phyloP scores from a whole-genome alignment of 1,284 basidiomycete genomes.

The Leccinum insigne region DNA sequence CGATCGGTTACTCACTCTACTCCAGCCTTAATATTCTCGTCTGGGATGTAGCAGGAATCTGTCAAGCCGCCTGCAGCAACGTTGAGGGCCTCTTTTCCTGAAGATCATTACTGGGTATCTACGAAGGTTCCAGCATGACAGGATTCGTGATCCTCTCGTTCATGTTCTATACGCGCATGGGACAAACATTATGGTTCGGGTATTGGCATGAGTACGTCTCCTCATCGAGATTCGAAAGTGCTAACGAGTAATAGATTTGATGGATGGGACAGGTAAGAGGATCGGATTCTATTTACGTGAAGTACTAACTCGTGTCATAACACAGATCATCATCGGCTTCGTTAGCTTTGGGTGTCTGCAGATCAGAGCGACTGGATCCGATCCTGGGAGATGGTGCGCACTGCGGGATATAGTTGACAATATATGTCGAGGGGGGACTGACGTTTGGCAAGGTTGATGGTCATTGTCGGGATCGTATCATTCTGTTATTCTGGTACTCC shows the following conservation, averaged over 20 bases:
- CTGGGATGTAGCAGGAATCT: slow-evolving; percentile 63
- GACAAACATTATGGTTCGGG: slow-evolving; percentile 71
- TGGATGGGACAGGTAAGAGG: slow-evolving; percentile 50
- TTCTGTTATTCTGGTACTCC: slow-evolving; percentile 47
- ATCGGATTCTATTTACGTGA: background rate
- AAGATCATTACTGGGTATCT: slow-evolving; percentile 68
- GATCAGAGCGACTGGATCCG: slow-evolving; percentile 51
- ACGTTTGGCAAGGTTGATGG: slow-evolving; percentile 58
- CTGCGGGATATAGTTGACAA: slow-evolving; percentile 9
- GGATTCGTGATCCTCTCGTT: slow-evolving; percentile 75
- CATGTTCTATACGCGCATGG: slow-evolving; percentile 78
- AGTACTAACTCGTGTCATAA: slow-evolving; percentile 24
- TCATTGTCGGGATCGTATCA: slow-evolving; percentile 58
- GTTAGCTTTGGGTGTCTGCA: slow-evolving; percentile 69
- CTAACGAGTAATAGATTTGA: slow-evolving; percentile 40
- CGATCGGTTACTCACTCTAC: background rate
- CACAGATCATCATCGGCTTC: slow-evolving; percentile 66
- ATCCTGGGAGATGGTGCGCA: slow-evolving; percentile 66
- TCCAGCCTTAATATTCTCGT: slow-evolving; percentile 56
- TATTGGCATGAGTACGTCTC: slow-evolving; percentile 62
- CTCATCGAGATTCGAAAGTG: background rate
- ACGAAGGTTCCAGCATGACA: slow-evolving; percentile 77
- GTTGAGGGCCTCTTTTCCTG: slow-evolving; percentile 69
- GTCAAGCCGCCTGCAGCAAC: slow-evolving; percentile 70
- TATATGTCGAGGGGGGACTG: background rate